Evolutionary conservation across 106 monocot species (phyloP), one percentile per base, ranked within the genome.

Genomic region (Dendrobium catenatum): DNA sequence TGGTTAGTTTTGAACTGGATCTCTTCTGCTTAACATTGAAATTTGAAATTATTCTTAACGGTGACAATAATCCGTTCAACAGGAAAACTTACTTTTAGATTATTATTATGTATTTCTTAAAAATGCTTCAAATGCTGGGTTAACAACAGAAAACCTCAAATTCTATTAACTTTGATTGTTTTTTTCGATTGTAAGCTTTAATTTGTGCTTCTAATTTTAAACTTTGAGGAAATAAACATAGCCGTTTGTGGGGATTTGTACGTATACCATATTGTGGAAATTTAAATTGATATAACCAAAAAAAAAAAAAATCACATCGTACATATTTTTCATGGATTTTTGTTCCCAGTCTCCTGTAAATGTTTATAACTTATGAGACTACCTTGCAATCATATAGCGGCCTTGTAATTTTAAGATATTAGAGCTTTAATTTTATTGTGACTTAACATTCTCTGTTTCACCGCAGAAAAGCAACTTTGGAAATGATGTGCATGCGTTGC

Each of bases 401-500:
- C 9, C 64, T 26, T 66, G 64, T 66, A 26, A 26, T 24, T 24
- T 66, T 26, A 66, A 66, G n/a, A 66, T 66, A 66, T 66, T 26
- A 66, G 26, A 66, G 6, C 64, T n/a, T 66, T 6, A 66, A 66
- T 24, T 66, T 24, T 66, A 24, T 66, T 66, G n/a, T 26, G 4
- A 24, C 9, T 26, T 64, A 37, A 37, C 26, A 66, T 66, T 66
- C 58, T 58, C 64, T 66, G 64, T 66, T 74, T 51, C 9, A 72
- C 75, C 85, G 79, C 87, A 99, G 99, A 81, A 99, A 99, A 89
- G 86, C 91, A 72, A 93, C 93, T 44, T 82, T 58, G 79, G 95
- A 95, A 80, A 99, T 99, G 99, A 99, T 99, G 99, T 99, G 99
- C 42, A 99, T 99, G 99, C 89, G 59, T 9, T 99, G 99, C 81